Percentiles rank a stretch among this genome's conserved stretches.
Evolutionary conservation across 1,139 yeast species (phyloP).

Genomic region (Suhomyces bokatorum): DNA sequence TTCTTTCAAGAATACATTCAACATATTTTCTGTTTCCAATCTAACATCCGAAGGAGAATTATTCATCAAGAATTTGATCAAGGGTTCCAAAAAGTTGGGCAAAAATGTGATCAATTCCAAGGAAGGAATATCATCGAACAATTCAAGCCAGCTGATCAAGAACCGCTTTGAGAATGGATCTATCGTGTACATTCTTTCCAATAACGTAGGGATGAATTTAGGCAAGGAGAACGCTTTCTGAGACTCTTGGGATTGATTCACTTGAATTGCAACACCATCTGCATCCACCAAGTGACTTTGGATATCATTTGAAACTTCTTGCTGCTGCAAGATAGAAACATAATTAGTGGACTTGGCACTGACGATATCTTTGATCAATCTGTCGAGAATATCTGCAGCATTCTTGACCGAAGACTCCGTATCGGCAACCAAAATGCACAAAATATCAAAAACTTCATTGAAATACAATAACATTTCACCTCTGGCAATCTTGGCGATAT

Average conservation of each 20-base stretch:
- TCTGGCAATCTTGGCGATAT: constrained; percentile 94
- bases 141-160: constrained; percentile 87
- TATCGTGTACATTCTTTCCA: constrained; percentile 87
- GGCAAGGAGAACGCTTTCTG: constrained; percentile 81
- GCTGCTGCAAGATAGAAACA: constrained; percentile 72
- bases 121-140: constrained; percentile 90
- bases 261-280: constrained; percentile 59
- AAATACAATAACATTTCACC: constrained; percentile 91
- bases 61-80: constrained; percentile 71
- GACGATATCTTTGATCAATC: constrained; percentile 90
- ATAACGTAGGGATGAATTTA: constrained; percentile 83
- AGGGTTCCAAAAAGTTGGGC: constrained; percentile 87
- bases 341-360: constrained; percentile 93
- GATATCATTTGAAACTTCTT: constrained; percentile 45
- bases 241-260: constrained; percentile 61
- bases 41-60: constrained; percentile 88
- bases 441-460: constrained; percentile 91
- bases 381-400: constrained; percentile 91
- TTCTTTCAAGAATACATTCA: constrained; percentile 77
- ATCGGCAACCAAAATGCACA: constrained; percentile 89
- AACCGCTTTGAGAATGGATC: constrained; percentile 93
- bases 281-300: constrained; percentile 49
- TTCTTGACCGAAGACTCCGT: constrained; percentile 89
- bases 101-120: constrained; percentile 82
- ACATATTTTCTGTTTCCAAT: constrained; percentile 75